phyloP scores from a whole-genome alignment of 495 filamentous ascomycete genomes.

The Letharia lupina region DNA sequence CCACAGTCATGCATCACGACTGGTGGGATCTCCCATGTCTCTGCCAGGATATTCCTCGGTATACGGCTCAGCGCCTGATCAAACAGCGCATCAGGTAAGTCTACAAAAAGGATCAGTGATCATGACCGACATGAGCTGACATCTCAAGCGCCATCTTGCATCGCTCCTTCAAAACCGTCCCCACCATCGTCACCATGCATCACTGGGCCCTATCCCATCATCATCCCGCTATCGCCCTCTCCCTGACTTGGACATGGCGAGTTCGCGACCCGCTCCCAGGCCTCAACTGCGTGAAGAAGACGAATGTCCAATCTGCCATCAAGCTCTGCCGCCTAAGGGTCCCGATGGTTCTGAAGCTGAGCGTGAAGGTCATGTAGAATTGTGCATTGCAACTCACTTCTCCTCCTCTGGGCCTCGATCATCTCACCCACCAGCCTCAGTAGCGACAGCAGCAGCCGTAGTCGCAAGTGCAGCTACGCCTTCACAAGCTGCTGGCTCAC shows the following conservation, averaged over 20 bases:
- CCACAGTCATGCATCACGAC: slow-evolving; percentile 11
- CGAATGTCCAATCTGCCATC: slow-evolving; percentile 83
- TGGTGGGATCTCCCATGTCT: slow-evolving; percentile 3
- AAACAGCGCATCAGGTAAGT: slow-evolving; percentile 23
- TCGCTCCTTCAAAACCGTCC: slow-evolving; percentile 15
- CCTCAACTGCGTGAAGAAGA: slow-evolving; percentile 64
- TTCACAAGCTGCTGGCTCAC: slow-evolving; percentile 17
- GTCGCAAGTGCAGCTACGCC: slow-evolving; percentile 18
- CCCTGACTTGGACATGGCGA: slow-evolving; percentile 27
- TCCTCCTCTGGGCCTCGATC: slow-evolving; percentile 17
- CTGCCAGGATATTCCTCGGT: slow-evolving; percentile 20
- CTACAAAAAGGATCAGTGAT: not conserved
- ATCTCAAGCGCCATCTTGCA: slow-evolving; percentile 18
- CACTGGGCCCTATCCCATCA: slow-evolving; percentile 16
- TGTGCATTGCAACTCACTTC: slow-evolving; percentile 57
- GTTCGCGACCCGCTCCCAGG: slow-evolving; percentile 26
- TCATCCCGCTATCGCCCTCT: slow-evolving; percentile 19
- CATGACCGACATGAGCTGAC: slow-evolving; percentile 4
- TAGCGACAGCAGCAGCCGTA: slow-evolving; percentile 21
- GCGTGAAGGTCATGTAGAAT: slow-evolving; percentile 67
- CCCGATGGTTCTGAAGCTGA: slow-evolving; percentile 51
- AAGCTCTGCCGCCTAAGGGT: slow-evolving; percentile 58
- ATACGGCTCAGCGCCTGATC: slow-evolving; percentile 23
- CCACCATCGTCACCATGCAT: slow-evolving; percentile 25
- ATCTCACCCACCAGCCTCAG: slow-evolving; percentile 18